phyloP scores from a whole-genome alignment of 1,284 basidiomycete genomes.

The Exobasidium rhododendri region DNA sequence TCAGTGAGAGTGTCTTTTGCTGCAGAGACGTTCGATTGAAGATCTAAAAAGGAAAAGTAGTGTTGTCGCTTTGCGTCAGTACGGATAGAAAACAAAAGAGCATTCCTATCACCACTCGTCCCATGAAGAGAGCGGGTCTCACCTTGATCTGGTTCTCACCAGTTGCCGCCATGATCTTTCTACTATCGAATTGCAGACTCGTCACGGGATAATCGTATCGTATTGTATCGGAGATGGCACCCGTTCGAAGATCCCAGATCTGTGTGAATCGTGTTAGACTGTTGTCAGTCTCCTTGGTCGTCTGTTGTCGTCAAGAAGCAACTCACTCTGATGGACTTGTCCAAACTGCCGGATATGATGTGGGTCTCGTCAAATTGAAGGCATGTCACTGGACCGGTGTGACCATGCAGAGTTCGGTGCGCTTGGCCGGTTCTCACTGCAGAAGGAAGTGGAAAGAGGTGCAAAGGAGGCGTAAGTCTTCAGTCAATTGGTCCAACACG shows the following conservation, averaged over 20 bases:
- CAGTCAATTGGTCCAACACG: no score
- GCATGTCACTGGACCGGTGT: conserved; percentile 88
- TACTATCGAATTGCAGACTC: conserved; percentile 83
- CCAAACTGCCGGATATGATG: conserved; percentile 84
- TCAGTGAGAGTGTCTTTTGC: conserved; percentile 75
- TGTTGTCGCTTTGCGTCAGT: no score
- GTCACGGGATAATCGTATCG: conserved; percentile 88
- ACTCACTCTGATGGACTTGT: conserved; percentile 65
- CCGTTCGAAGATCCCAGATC: conserved; percentile 88
- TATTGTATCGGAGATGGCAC: conserved; percentile 80
- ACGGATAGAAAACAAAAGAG: conserved; percentile 16
- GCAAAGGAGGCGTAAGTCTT: no score
- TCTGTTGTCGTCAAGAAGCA: no score
- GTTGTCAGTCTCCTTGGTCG: no score
- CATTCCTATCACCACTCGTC: conserved; percentile 4
- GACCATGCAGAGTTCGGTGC: conserved; percentile 86
- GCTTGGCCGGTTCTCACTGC: conserved; percentile 89
- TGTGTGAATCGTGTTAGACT: conserved; percentile 16
- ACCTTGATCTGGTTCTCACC: conserved; percentile 92
- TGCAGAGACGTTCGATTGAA: conserved; percentile 94
- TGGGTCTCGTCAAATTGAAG: conserved; percentile 96
- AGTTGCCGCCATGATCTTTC: conserved; percentile 88
- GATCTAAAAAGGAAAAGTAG: conserved; percentile 62
- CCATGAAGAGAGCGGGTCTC: no score
- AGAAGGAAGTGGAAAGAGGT: no score